phyloP scores from a whole-genome alignment of 345 rosid genomes.

The Balakata baccata region DNA sequence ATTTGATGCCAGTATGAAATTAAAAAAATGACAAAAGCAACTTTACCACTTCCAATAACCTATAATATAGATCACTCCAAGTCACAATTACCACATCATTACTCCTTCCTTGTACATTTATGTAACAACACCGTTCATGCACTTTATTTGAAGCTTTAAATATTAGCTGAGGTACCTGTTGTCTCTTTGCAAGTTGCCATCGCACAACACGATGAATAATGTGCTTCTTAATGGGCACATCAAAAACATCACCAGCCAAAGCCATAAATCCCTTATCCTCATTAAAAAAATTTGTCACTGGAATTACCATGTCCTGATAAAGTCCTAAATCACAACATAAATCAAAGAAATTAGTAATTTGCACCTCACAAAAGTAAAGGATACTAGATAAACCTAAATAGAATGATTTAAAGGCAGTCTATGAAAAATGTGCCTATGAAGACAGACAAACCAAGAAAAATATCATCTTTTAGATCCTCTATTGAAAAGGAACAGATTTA shows the following conservation, averaged over 20 bases:
- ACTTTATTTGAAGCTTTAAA: neutral
- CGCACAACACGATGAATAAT: conserved; percentile 78
- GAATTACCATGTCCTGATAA: conserved; percentile 71
- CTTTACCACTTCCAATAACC: no score
- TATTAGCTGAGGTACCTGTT: conserved; percentile 49
- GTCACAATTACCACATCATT: no score
- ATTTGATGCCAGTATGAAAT: no score
- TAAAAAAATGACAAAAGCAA: no score
- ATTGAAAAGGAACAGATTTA: neutral
- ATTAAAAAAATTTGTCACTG: conserved; percentile 68
- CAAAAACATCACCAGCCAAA: conserved; percentile 91
- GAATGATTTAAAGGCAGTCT: no score
- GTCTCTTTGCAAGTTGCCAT: conserved; percentile 92
- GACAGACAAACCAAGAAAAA: neutral
- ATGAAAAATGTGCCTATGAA: neutral
- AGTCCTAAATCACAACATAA: conserved; percentile 43
- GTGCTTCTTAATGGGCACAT: conserved; percentile 89
- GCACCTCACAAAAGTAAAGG: neutral
- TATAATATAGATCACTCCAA: no score
- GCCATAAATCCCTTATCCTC: conserved; percentile 81
- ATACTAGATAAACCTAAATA: neutral
- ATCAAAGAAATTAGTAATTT: neutral
- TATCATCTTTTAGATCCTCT: neutral
- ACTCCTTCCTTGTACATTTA: neutral
- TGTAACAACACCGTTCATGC: neutral